A percentile compares a stretch with the other conserved stretches of the same genome.
Evolutionary conservation across 2,329 filamentous ascomycete genomes (phyloP).

Genomic region (Cytospora schulzeri): DNA sequence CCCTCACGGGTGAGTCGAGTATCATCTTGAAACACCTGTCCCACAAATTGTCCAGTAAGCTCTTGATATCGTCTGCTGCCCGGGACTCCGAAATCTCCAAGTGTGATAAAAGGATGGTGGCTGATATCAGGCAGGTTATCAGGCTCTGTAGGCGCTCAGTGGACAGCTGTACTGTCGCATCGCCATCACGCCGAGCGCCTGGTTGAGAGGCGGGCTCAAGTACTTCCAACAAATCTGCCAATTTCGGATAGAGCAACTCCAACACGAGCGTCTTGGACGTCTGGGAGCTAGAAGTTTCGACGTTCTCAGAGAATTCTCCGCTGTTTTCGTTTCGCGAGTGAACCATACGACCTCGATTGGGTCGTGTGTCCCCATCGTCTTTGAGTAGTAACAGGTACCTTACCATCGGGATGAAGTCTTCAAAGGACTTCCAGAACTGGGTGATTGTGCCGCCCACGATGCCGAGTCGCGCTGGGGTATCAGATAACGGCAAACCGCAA

Average conservation of each 20-base stretch:
- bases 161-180: conserved; percentile 53
- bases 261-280: conserved; percentile 53
- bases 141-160: conserved; percentile 56
- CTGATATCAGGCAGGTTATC: conserved; percentile 50
- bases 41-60: conserved; percentile 44
- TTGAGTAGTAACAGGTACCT: conserved; percentile 60
- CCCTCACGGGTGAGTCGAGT: conserved; percentile 48
- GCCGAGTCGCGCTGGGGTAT: conserved; percentile 36
- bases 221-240: conserved; percentile 51
- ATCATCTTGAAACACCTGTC: conserved; percentile 46
- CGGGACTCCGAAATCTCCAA: conserved; percentile 50
- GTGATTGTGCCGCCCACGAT: conserved; percentile 51
- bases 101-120: conserved; percentile 50
- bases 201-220: conserved; percentile 47
- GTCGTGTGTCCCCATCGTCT: conserved; percentile 29
- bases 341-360: not conserved
- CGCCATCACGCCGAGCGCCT: conserved; percentile 39
- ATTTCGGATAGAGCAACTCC: conserved; percentile 56
- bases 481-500: conserved; percentile 53
- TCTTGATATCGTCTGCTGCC: conserved; percentile 52
- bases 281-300: conserved; percentile 37
- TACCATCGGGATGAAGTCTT: conserved; percentile 47
- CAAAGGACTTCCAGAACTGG: conserved; percentile 50
- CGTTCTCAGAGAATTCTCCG: conserved; percentile 3
- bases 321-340: not conserved